phyloP scores from a whole-genome alignment of 1,139 yeast genomes.

The Nakaseomyces nivariensis region DNA sequence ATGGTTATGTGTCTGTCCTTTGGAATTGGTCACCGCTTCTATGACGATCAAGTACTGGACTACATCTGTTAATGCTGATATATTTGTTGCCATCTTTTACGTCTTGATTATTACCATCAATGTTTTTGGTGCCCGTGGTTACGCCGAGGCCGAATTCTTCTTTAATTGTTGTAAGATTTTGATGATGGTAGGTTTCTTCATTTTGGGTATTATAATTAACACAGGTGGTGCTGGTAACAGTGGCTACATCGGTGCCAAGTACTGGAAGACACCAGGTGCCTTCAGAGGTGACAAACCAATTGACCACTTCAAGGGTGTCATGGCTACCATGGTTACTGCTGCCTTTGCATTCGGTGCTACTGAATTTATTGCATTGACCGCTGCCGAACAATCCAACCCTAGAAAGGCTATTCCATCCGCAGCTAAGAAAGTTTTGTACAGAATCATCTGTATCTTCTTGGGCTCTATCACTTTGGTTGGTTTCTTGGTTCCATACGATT shows the following conservation, averaged over 20 bases:
- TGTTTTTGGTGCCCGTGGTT: conserved; percentile 61
- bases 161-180: conserved; percentile 50
- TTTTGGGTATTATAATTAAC: conserved; percentile 50
- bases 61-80: conserved; percentile 48
- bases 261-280: conserved; percentile 60
- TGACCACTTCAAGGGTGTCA: conserved; percentile 60
- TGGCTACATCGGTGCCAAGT: conserved; percentile 52
- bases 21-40: conserved; percentile 70
- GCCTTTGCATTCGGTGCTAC: conserved; percentile 84
- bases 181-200: conserved; percentile 56
- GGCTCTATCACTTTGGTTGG: conserved; percentile 55
- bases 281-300: conserved; percentile 26
- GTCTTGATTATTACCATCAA: conserved; percentile 47
- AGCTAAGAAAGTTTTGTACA: conserved; percentile 67
- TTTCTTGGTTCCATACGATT: conserved; percentile 54
- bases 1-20: conserved; percentile 69
- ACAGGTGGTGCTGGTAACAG: conserved; percentile 60
- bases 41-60: conserved; percentile 47
- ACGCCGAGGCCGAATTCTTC: conserved; percentile 64
- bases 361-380: conserved; percentile 77
- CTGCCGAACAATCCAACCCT: conserved; percentile 83
- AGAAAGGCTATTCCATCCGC: conserved; percentile 63
- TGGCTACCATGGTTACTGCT: conserved; percentile 73
- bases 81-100: conserved; percentile 59
- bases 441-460: conserved; percentile 55